Evolutionary conservation across 2,329 filamentous ascomycete species (phyloP).

Genomic region (Teratosphaeria epicoccoides): DNA sequence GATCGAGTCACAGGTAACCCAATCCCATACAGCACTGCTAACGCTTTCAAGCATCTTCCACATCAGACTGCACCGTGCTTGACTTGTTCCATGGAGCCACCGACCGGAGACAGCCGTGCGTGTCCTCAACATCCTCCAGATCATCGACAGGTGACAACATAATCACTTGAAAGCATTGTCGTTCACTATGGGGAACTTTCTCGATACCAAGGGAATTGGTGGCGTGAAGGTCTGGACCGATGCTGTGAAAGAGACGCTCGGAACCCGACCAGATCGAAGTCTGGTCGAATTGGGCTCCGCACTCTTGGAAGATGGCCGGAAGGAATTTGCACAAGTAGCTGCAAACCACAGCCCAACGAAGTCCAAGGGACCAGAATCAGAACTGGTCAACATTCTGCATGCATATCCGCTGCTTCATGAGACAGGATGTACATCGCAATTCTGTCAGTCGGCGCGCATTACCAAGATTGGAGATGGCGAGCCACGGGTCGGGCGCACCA

Average conservation of each 20-base stretch:
- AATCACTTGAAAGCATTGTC: neutral
- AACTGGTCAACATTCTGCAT: neutral
- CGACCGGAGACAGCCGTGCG: neutral
- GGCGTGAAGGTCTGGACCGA: neutral
- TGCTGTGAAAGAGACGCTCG: neutral
- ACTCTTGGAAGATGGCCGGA: neutral
- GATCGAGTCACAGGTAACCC: neutral
- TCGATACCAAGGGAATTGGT: neutral
- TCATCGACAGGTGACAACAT: neutral
- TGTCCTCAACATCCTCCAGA: neutral
- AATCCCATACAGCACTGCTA: neutral
- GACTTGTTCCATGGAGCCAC: neutral
- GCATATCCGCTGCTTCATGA: neutral
- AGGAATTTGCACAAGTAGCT: neutral
- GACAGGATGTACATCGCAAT: neutral
- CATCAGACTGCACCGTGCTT: neutral
- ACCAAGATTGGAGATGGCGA: neutral
- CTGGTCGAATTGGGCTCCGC: neutral
- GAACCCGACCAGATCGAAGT: neutral
- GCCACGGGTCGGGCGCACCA: neutral
- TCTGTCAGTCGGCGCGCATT: neutral
- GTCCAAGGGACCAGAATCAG: neutral
- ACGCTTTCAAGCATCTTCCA: neutral
- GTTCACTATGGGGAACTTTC: neutral
- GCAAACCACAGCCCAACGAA: neutral